Percentiles rank a stretch among this genome's conserved stretches.
phyloP scores from a whole-genome alignment of 768 basidiomycete genomes.

The Amanita exitialis region DNA sequence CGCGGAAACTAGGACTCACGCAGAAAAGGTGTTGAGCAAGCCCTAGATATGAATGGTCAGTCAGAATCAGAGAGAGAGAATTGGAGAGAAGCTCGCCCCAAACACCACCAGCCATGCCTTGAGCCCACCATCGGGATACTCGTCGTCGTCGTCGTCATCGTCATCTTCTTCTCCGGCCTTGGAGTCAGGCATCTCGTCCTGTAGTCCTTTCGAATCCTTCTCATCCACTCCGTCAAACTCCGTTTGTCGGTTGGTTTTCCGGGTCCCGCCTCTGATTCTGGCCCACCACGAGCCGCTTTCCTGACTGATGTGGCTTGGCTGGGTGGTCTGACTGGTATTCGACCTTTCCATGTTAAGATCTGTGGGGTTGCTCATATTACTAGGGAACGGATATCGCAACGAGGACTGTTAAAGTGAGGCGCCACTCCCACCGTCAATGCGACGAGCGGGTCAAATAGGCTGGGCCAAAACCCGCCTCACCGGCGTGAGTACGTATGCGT shows the following conservation, averaged over 20 bases:
- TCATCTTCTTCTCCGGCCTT: too few species aligned
- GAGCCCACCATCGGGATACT: constrained; percentile 32
- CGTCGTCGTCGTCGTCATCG: neutral
- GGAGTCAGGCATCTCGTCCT: too few species aligned
- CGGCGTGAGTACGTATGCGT: too few species aligned
- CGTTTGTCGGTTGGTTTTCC: neutral
- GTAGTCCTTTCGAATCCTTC: neutral
- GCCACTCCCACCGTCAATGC: neutral
- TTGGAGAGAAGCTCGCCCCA: constrained; percentile 22
- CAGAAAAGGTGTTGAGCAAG: constrained; percentile 36
- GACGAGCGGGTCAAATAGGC: neutral
- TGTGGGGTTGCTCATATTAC: neutral
- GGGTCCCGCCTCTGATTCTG: neutral
- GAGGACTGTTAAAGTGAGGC: neutral
- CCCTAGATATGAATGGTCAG: constrained; percentile 17
- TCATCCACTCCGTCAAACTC: neutral
- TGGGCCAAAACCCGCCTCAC: neutral
- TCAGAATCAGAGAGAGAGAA: neutral
- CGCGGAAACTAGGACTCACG: constrained; percentile 19
- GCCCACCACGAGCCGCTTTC: neutral
- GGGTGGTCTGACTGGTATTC: too few species aligned
- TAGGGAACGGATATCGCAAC: neutral
- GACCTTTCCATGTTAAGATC: neutral
- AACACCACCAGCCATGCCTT: constrained; percentile 35
- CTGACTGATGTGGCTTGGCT: neutral